phyloP scores from a whole-genome alignment of 306 rosid species.

The Malus fusca region DNA sequence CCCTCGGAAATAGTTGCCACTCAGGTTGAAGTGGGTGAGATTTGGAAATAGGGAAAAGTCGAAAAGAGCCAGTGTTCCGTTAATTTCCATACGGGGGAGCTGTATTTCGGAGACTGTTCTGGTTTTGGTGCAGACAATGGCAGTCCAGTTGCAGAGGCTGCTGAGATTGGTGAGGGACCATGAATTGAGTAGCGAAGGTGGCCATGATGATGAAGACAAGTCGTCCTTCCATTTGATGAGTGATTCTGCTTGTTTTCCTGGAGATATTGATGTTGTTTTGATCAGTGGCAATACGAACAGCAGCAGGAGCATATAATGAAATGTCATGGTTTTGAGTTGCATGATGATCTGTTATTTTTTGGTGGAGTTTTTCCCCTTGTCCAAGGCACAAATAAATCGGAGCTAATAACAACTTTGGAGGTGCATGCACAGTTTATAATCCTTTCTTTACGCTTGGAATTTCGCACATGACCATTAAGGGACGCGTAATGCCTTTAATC shows the following conservation, averaged over 20 bases:
- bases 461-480: too few species aligned
- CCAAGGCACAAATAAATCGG: too few species aligned
- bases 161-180: slow-evolving; percentile 46
- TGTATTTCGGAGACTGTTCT: slow-evolving; percentile 30
- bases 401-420: too few species aligned
- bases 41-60: slow-evolving; percentile 34
- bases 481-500: too few species aligned
- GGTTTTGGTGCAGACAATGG: slow-evolving; percentile 32
- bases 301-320: slow-evolving; percentile 6
- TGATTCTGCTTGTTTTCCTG: slow-evolving; percentile 50
- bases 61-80: slow-evolving; percentile 28
- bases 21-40: slow-evolving; percentile 43
- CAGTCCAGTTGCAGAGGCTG: slow-evolving; percentile 53
- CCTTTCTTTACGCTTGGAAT: too few species aligned
- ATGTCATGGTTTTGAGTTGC: slow-evolving; percentile 23
- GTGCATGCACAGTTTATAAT: too few species aligned
- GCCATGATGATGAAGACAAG: slow-evolving; percentile 17
- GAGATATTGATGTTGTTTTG: slow-evolving; percentile 28
- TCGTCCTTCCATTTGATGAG: slow-evolving; percentile 53
- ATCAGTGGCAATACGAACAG: slow-evolving; percentile 28
- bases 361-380: too few species aligned
- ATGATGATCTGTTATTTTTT: too few species aligned
- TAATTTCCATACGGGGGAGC: slow-evolving; percentile 25
- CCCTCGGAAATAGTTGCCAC: slow-evolving; percentile 31
- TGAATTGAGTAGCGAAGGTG: slow-evolving; percentile 23